phyloP scores from a whole-genome alignment of 345 rosid species.

The Melaleuca alternifolia region DNA sequence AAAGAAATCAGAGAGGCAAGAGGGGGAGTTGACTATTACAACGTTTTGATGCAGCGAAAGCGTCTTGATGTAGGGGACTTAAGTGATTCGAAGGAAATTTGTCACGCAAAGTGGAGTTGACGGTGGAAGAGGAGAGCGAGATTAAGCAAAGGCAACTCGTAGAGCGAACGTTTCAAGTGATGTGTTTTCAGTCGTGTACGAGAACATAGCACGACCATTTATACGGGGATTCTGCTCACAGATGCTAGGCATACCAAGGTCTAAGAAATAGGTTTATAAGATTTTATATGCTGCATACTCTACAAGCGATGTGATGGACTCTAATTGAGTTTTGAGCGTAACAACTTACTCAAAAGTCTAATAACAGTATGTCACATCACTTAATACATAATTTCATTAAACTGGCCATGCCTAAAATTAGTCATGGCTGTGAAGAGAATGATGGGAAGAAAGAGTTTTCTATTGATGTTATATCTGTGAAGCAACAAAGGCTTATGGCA shows the following conservation, averaged over 20 bases:
- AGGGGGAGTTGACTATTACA: neutral
- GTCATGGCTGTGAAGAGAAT: neutral
- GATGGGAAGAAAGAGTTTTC: neutral
- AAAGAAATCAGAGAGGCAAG: neutral
- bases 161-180: neutral
- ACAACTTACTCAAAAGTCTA: neutral
- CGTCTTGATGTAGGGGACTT: neutral
- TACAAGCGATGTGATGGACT: neutral
- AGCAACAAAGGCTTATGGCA: neutral
- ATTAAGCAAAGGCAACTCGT: neutral
- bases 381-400: neutral
- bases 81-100: neutral
- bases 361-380: fast-evolving
- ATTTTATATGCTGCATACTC: neutral
- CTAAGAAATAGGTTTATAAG: neutral
- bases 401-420: neutral
- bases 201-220: neutral
- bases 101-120: neutral
- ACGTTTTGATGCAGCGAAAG: neutral
- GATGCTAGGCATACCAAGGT: neutral
- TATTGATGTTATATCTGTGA: neutral
- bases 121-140: neutral
- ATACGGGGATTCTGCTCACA: neutral
- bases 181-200: neutral
- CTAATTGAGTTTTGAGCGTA: neutral